A percentile compares a stretch with the other conserved stretches of the same genome.
Conservation (phyloP, 2,329 filamentous ascomycete species). For the Penicillium sp. region DNA sequence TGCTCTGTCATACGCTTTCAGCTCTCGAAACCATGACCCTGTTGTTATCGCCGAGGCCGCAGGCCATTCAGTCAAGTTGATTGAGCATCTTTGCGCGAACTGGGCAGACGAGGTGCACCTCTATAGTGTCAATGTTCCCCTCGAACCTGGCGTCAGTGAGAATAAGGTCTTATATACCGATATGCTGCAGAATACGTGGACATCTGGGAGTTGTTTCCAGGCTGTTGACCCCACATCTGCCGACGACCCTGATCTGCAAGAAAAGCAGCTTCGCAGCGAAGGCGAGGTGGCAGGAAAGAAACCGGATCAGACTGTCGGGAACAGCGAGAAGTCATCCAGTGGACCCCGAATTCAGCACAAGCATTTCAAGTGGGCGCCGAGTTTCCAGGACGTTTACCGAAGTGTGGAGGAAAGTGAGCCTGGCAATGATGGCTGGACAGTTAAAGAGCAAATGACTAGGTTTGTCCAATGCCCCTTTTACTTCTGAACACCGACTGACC, state of each 20-base stretch:
- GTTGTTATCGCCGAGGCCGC: conserved; percentile 75
- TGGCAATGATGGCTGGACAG: conserved; percentile 90
- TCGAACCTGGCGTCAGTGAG: conserved; percentile 70
- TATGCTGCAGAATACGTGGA: conserved; percentile 91
- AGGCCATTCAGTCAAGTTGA: conserved; percentile 68
- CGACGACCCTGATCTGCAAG: conserved; percentile 62
- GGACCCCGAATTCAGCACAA: conserved; percentile 64
- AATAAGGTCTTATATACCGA: conserved; percentile 76
- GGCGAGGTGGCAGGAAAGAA: conserved; percentile 45
- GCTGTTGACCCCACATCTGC: conserved; percentile 66
- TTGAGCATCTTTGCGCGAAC: conserved; percentile 73
- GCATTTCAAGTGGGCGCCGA: conserved; percentile 92
- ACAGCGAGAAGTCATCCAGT: conserved; percentile 24
- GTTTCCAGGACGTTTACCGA: conserved; percentile 80
- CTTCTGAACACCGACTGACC: background rate
- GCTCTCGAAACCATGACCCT: conserved; percentile 77
- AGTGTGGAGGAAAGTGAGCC: conserved; percentile 76
- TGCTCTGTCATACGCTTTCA: conserved; percentile 88
- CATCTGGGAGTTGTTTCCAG: conserved; percentile 77
- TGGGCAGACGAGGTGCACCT: conserved; percentile 74
- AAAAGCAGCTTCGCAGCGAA: conserved; percentile 68
- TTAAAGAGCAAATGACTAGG: conserved; percentile 85
- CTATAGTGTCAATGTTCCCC: conserved; percentile 88
- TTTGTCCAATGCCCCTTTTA: conserved; percentile 35
- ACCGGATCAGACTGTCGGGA: conserved; percentile 21